Base-by-base conservation (phyloP, 179 eudicot species). In the Carnegiea gigantea region DNA sequence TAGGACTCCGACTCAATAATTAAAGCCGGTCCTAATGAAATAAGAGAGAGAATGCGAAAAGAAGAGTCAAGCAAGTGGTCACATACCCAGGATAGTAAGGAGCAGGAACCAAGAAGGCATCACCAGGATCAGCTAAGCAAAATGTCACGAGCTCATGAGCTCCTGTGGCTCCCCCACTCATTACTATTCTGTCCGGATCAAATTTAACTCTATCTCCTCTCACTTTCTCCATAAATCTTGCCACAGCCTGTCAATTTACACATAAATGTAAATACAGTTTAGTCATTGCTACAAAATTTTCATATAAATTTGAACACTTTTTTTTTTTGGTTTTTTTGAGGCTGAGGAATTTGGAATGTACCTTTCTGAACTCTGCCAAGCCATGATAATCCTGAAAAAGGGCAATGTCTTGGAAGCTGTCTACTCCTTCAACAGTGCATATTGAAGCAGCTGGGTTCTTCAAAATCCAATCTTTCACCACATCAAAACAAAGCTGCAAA, bases 141-240 rank as follows among this genome's bases (percentile, higher is more conserved):
- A 95, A 93, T 21, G 92, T 86, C 86, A 95, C 68, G 11, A 84
- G 73, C 44, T 95, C 98, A 79, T 92, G 92, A 82, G 98, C 98
- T 71, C 98, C 98, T 36, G 98, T 95, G 9, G 98, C 98, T 62
- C 98, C 98, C 59, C 98, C 98, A 78, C 95, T 91, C 98, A 95
- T 93, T 0, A 95, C 98, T 18, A 95, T 85, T 15, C 95, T 90
- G 54, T 88, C 89, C 0, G 98, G 92, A 83, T 95, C 95, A 79
- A 91, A 93, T 60, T 75, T 86, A 30, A 88, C 98, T 74, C 81
- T 87, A 20, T 87, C 84, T 26, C 93, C 98, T 84, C 98, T 91
- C 78, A 89, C 95, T 89, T 89, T 93, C 81, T 85, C 93, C 98
- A 95, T 93, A 53, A 92, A 93, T 51, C 86, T 90, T 70, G 98